Base-by-base conservation (phyloP, 331 rosid species). In the Saraca asoca region DNA sequence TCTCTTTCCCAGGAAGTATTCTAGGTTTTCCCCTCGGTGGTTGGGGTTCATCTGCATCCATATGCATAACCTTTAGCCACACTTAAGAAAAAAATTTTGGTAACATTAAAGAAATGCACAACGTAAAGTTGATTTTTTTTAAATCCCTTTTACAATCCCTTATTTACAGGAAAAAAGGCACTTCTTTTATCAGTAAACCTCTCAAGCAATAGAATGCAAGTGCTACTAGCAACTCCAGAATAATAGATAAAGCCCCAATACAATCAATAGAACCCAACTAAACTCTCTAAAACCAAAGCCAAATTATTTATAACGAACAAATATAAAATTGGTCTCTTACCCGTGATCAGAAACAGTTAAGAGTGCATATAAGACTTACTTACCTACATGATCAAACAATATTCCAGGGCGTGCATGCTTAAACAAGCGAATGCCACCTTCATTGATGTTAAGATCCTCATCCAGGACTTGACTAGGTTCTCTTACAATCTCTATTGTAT, bases 401-500 rank as follows among this genome's bases (percentile, higher is more conserved):
- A 87, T 78, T 39, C 98, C 96, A 12, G 85, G 87, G 16, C 81
- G 85, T 67, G 96, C 81, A 79, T 84, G 80, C 41, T 84, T 93
- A 67, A 93, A 93, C 85, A 93, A 83, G 38, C 91, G 95, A 64
- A 93, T 63, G 52, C 88, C 85, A 18, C 75, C 75, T 53, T 83
- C 96, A 41, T 72, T 38, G 75, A 9, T 62, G 3, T 63, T 14
- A 44, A 86, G 78, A 71, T 84, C 86, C 60, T 73, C 79, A 68
- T 79, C 67, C 12, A 67, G 71, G 67, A 57, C 63, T 55, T 33
- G 29, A 49, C 38, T 42, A 67, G 90, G 75, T 64, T 76, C 79
- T 29, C 68, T 80, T 63, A 87, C 96, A 55, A 90, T 76, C 81
- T 78, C 95, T 63, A 93, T 51, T 7, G 82, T 65, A 24, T 79